Base-by-base conservation (phyloP, 345 rosid species). In the Geranium rotundifolium region DNA sequence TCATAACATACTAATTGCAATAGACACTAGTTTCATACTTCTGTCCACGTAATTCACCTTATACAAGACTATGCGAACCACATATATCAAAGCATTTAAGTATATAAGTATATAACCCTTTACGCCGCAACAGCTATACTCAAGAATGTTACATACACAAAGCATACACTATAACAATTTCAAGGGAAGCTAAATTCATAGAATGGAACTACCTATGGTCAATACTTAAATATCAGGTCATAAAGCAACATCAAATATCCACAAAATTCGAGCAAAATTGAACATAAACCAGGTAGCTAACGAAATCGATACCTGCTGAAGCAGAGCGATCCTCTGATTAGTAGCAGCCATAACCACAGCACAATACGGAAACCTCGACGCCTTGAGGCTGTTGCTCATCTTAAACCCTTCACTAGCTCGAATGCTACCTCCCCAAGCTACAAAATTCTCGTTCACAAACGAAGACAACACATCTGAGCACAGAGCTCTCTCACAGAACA, bases 311-410 rank as follows among this genome's bases (percentile, higher is more conserved):
- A 90, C 99, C 96, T 88, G 97, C 58, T 87, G 95, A 74, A 95
- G 95, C 73, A 95, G 71, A 7, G 95, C 97, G 12, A 90, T 90
- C 79, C 97, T 82, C 84, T 95, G 95, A 31, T 95, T 88, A 23
- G 90, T 75, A 54, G 99, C 93, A 4, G 96, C 86, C 97, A 90
- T 95, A 62, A 95, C 96, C 27, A 90, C 85, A n/a, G 99, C 97
- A 56, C 96, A 88, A 71, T 90, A 95, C 0, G 99, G 99, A 61
- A 80, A 95, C 68, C 96, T 74, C 0, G 97, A 90, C 0, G 97
- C 99, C 74, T 95, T 95, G 86, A 90, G 87, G 80, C 97, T 90
- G 66, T 85, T 86, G 64, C 99, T 90, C 97, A 95, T 95, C 81
- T 95, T 95, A 79, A 95, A 95, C 23, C 99, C 99, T 79, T 95